These are phyloP conservation scores for Tuber magnatum DNA, from an alignment of 495 filamentous ascomycete species.

Conservation along the genomic window DNA sequence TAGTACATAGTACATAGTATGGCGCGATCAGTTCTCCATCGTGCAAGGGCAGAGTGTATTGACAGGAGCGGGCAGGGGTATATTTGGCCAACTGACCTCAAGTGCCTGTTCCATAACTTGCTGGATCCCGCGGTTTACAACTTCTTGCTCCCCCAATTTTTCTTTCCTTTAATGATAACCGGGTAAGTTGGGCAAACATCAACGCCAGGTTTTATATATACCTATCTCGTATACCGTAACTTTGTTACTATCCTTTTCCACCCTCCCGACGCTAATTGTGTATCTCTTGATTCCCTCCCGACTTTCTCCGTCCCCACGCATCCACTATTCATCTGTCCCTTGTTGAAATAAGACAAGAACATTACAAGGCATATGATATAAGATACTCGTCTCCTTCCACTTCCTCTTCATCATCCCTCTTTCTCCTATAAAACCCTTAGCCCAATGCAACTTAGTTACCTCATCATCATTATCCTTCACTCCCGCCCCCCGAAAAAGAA, in stretches of 20 bases:
- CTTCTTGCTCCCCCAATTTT: not conserved
- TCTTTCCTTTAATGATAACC: not conserved
- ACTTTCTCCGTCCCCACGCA: not conserved
- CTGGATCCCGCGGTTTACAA: not conserved
- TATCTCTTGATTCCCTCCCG: not conserved
- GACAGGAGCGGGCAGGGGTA: too few species aligned
- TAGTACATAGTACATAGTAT: not conserved
- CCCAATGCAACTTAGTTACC: not conserved
- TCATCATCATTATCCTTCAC: not conserved
- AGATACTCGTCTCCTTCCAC: not conserved
- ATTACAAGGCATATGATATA: slow-evolving; percentile 1
- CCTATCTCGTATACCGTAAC: not conserved
- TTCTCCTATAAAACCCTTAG: not conserved
- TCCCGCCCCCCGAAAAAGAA: not conserved
- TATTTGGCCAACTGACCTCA: too few species aligned
- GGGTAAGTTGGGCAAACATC: not conserved
- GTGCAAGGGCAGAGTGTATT: too few species aligned
- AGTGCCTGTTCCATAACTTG: too few species aligned
- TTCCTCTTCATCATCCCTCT: not conserved
- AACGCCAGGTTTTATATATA: not conserved
- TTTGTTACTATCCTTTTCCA: not conserved
- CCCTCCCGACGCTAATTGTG: not conserved
- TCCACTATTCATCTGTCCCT: not conserved
- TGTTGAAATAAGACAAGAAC: not conserved
- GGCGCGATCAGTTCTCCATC: not conserved